Conservation (phyloP, 306 rosid species). For the Senna tora region DNA sequence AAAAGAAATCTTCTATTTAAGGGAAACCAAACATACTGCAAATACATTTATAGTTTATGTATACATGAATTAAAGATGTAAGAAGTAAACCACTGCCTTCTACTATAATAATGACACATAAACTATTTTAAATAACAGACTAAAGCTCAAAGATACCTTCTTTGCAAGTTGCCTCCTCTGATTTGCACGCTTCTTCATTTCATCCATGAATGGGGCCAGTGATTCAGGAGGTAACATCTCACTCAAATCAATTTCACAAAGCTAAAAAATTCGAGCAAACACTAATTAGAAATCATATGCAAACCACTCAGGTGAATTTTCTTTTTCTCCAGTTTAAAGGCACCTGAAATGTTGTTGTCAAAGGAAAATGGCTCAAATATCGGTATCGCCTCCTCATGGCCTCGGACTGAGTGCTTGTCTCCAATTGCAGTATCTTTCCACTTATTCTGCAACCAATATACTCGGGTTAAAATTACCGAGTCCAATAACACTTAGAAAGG, state of each 20-base stretch:
- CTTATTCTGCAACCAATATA: conserved; percentile 61
- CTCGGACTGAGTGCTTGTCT: conserved; percentile 83
- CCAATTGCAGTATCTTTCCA: conserved; percentile 85
- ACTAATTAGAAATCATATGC: conserved; percentile 32
- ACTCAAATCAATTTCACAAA: conserved; percentile 89
- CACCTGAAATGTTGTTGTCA: conserved; percentile 90
- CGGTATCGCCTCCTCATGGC: conserved; percentile 87
- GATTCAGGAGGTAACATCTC: conserved; percentile 73
- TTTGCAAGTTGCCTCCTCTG: conserved; percentile 83
- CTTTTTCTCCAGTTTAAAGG: conserved; percentile 1
- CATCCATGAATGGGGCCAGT: conserved; percentile 81
- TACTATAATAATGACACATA: neutral
- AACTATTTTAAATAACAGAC: neutral
- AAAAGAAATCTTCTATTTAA: neutral
- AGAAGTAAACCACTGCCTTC: no score
- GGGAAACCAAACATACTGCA: neutral
- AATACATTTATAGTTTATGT: no score
- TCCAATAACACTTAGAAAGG: neutral
- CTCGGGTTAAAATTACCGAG: conserved; percentile 23
- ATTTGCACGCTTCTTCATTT: conserved; percentile 81
- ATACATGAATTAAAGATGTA: no score
- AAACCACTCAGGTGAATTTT: conserved; percentile 13
- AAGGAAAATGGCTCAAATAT: conserved; percentile 86
- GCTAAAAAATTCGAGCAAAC: conserved; percentile 55
- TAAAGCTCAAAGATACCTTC: conserved; percentile 56